Conservation (phyloP, 257 asterid species). For the Datura wrightii region DNA sequence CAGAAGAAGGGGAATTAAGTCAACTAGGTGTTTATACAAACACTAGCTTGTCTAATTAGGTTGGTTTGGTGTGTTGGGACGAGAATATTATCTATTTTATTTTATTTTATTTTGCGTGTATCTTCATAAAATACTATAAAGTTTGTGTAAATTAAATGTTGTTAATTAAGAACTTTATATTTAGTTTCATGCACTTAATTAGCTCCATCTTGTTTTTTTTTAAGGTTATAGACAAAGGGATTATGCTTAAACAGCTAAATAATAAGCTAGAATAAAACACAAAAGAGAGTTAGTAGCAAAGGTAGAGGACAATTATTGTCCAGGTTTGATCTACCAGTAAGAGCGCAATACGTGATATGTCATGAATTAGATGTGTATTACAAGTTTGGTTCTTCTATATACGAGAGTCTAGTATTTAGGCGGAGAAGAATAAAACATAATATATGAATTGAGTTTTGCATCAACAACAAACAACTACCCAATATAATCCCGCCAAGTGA, state of each 20-base stretch:
- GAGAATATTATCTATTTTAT: neutral
- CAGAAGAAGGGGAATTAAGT: constrained; percentile 30
- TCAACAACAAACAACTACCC: too few relatives aligned
- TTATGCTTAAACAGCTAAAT: neutral
- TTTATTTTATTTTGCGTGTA: neutral
- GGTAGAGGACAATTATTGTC: neutral
- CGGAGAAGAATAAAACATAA: neutral
- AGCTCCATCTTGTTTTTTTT: neutral
- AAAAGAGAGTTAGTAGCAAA: neutral
- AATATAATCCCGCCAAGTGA: too few relatives aligned
- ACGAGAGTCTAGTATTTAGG: neutral
- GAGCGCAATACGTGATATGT: neutral
- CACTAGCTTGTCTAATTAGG: constrained; percentile 29
- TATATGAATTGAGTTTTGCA: too few relatives aligned
- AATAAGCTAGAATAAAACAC: neutral
- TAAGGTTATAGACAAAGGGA: neutral
- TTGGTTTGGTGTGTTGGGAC: constrained; percentile 37
- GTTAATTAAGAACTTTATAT: neutral
- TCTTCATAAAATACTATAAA: neutral
- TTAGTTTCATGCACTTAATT: neutral
- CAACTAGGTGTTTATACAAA: constrained; percentile 40
- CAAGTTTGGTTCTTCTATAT: neutral
- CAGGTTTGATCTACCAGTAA: too few relatives aligned
- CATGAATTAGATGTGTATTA: neutral
- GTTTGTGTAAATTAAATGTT: neutral